Evolutionary conservation across 1,284 basidiomycete species (phyloP), one percentile per base, ranked within the genome.

Genomic region (Trichosporon sp.): DNA sequence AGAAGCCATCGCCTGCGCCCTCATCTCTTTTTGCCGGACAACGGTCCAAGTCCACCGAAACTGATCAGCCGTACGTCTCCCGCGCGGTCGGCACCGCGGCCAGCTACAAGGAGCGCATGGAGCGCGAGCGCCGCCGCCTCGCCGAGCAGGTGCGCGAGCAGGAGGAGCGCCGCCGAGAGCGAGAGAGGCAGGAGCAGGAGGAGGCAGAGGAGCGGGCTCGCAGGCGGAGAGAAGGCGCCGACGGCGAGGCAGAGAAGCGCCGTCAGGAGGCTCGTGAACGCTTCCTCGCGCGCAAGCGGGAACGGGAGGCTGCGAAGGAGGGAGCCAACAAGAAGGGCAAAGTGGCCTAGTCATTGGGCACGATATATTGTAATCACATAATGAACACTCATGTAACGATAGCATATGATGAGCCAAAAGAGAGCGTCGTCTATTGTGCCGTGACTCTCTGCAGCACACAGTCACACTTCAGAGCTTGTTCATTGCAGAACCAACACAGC

Each of bases 11-110:
- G 7, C 59, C 72, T 3, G 44, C 77, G 4, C 73, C 74, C 4
- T 64, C 71, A 23, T 71, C 74, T 2, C 64, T 77, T 1, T 63
- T 71, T 5, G 36, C 71, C 2, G 66, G 70, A 1, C 58, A 59
- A 58, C 60, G 68, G 9, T 84, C 64, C 78, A 88, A 19, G 84
- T 84, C 36, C 10, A 69, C 71, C 8, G 57, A 34, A n/a, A 29
- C 36, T 19, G 65, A 72, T 44, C 69, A 72, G 73, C 85, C 67
- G 69, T 81, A 71, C 68, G 74, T 77, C 62, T 73, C 80, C 71
- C 85, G 87, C 23, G 92, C 90, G 2, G 91, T 88, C 10, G 92
- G 92, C 0, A 84, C 85, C 6, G 89, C 91, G 31, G 91, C 93
- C 0, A 87, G 84, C 72, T 84, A 87, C 71, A 83, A 81, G 67